Evolutionary conservation across 192 early-diverging fungal genomes (phyloP).

Genomic region (Coemansia sp.): DNA sequence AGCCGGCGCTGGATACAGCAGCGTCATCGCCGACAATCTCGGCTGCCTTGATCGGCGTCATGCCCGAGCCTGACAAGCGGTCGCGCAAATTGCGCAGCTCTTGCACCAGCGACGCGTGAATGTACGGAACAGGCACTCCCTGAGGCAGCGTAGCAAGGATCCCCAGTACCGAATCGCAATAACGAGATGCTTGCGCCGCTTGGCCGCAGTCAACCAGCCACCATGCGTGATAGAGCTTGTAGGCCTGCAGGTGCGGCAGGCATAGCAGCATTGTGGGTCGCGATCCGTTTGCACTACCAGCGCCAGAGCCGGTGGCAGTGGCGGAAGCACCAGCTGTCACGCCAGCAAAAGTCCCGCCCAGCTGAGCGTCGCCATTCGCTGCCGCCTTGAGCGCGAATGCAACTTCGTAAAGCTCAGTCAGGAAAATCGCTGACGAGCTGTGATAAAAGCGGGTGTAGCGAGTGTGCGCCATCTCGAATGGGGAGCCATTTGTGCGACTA

Average conservation of each 20-base stretch:
- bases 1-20: slow-evolving; percentile 35
- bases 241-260: slow-evolving; percentile 86
- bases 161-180: slow-evolving; percentile 73
- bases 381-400: slow-evolving; percentile 55
- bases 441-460: slow-evolving; percentile 53
- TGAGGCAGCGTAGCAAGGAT: slow-evolving; percentile 69
- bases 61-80: slow-evolving; percentile 54
- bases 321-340: not conserved
- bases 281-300: not conserved
- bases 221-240: slow-evolving; percentile 82
- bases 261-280: slow-evolving; percentile 20
- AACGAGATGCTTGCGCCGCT: slow-evolving; percentile 65
- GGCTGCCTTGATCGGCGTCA: slow-evolving; percentile 37
- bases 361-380: slow-evolving; percentile 41
- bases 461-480: slow-evolving; percentile 16
- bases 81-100: slow-evolving; percentile 71
- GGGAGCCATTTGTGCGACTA: not conserved
- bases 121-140: slow-evolving; percentile 68
- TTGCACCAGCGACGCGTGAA: slow-evolving; percentile 68
- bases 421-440: slow-evolving; percentile 59
- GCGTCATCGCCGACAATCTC: slow-evolving; percentile 30
- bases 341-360: not conserved
- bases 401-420: slow-evolving; percentile 85
- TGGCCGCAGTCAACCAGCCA: slow-evolving; percentile 79
- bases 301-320: not conserved